Evolutionary conservation across 1,284 basidiomycete genomes (phyloP).

Genomic region (Ganoderma sp.): DNA sequence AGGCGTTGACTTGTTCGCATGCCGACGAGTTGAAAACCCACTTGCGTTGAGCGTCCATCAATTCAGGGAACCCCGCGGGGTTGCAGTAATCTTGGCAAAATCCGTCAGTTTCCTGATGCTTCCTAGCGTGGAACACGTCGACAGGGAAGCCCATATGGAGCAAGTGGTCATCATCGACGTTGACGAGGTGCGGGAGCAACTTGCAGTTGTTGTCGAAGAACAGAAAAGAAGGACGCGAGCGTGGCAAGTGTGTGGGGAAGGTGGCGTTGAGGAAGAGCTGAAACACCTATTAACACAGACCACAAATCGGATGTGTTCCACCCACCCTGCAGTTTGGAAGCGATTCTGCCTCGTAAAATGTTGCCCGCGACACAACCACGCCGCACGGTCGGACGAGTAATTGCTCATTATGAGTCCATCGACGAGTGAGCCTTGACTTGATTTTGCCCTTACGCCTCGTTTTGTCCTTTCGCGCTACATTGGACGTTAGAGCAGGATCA

Average conservation of each 20-base stretch:
- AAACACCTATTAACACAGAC: rapidly evolving
- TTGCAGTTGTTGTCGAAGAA: slow-evolving; percentile 43
- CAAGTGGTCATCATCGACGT: not conserved
- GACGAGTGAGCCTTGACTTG: slow-evolving; percentile 23
- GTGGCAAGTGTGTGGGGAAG: not conserved
- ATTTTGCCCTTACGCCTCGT: not conserved
- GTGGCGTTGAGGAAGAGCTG: not conserved
- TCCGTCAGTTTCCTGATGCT: slow-evolving; percentile 40
- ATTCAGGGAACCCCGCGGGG: slow-evolving; percentile 37
- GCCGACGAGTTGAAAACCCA: too few species aligned
- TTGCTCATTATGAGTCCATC: slow-evolving; percentile 43
- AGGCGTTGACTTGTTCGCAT: too few species aligned
- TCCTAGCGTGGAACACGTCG: slow-evolving; percentile 44
- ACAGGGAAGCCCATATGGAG: slow-evolving; percentile 35
- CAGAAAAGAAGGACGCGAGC: slow-evolving; percentile 17
- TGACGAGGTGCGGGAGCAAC: slow-evolving; percentile 20
- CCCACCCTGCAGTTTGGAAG: not conserved
- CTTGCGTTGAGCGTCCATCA: slow-evolving; percentile 32
- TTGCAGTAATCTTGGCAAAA: slow-evolving; percentile 43
- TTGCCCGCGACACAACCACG: slow-evolving; percentile 36
- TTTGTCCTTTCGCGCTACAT: not conserved
- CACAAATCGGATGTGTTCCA: rapidly evolving
- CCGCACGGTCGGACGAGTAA: slow-evolving; percentile 37
- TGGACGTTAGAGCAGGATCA: not conserved
- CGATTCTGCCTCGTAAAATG: slow-evolving; percentile 39